phyloP scores from a whole-genome alignment of 2,329 filamentous ascomycete genomes.

The Fusarium sp. region DNA sequence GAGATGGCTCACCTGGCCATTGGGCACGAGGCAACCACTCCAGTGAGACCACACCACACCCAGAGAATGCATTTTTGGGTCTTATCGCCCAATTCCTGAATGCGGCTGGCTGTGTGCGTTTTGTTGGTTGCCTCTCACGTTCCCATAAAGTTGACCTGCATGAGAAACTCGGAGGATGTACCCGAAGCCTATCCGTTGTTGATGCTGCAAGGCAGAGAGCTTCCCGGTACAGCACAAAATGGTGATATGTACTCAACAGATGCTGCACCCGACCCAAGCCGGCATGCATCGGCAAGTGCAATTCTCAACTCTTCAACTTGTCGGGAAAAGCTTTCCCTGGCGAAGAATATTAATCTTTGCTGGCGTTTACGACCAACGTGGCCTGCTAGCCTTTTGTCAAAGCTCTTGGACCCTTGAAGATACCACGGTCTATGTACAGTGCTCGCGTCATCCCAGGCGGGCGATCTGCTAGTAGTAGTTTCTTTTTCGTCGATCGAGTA shows the following conservation, averaged over 20 bases:
- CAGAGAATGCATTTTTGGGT: constrained; percentile 3
- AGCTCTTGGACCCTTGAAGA: constrained; percentile 10
- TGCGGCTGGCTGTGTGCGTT: constrained; percentile 24
- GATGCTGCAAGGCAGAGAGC: constrained; percentile 33
- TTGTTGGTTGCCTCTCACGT: constrained; percentile 30
- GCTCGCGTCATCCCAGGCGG: constrained; percentile 26
- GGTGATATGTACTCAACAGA: neutral
- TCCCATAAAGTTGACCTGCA: constrained; percentile 31
- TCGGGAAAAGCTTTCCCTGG: neutral
- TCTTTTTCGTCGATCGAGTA: constrained; percentile 24
- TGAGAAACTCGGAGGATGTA: constrained; percentile 15
- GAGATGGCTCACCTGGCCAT: constrained; percentile 23
- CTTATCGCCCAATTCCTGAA: constrained; percentile 24
- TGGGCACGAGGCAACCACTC: constrained; percentile 25
- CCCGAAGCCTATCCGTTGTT: constrained; percentile 6
- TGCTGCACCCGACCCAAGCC: constrained; percentile 7
- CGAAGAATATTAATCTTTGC: constrained; percentile 17
- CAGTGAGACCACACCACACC: constrained; percentile 18
- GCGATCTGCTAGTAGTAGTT: constrained; percentile 29
- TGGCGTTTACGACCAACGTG: constrained; percentile 8
- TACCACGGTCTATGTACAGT: constrained; percentile 7
- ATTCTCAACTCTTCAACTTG: neutral
- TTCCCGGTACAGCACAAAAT: neutral
- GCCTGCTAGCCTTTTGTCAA: constrained; percentile 9
- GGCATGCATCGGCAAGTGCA: constrained; percentile 4